These are phyloP conservation scores for Clarireedia monteithiana DNA, from an alignment of 2,329 filamentous ascomycete species.

Conservation along the genomic window DNA sequence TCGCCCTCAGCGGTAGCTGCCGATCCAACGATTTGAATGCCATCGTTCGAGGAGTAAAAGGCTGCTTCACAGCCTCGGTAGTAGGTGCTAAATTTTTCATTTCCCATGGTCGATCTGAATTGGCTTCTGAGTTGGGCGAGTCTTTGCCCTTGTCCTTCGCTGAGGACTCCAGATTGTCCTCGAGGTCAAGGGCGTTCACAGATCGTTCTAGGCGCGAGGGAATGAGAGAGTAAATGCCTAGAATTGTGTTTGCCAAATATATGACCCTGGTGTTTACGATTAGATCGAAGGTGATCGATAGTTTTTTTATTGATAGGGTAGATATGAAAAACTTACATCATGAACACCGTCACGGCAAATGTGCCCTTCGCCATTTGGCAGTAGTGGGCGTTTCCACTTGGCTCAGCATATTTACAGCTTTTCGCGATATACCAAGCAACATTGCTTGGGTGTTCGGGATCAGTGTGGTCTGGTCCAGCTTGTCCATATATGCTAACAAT, in stretches of 20 bases:
- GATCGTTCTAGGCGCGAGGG: slow-evolving; percentile 32
- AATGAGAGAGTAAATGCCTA: slow-evolving; percentile 47
- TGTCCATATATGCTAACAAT: slow-evolving; percentile 61
- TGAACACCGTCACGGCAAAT: slow-evolving; percentile 56
- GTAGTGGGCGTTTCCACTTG: slow-evolving; percentile 44
- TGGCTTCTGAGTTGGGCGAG: slow-evolving; percentile 27
- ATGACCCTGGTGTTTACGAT: slow-evolving; percentile 38
- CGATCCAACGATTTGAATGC: slow-evolving; percentile 58
- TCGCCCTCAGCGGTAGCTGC: slow-evolving; percentile 42
- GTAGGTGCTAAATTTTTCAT: slow-evolving; percentile 42
- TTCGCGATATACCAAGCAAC: slow-evolving; percentile 70
- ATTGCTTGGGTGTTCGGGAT: slow-evolving; percentile 51
- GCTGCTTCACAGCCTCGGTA: slow-evolving; percentile 36
- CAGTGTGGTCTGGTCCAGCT: slow-evolving; percentile 64
- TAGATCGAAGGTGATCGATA: background rate
- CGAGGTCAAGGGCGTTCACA: slow-evolving; percentile 48
- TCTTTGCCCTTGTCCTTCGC: slow-evolving; percentile 19
- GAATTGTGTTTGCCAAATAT: slow-evolving; percentile 49
- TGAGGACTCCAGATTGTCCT: slow-evolving; percentile 28
- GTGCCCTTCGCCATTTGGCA: slow-evolving; percentile 62
- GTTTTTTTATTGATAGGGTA: background rate
- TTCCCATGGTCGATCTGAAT: slow-evolving; percentile 47
- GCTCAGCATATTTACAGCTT: slow-evolving; percentile 54
- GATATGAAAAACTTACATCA: slow-evolving; percentile 50
- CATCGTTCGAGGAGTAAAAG: slow-evolving; percentile 58